These are phyloP conservation scores for Sugiyamaella novakii DNA, from an alignment of 1,139 yeast species.

Conservation along the genomic window DNA sequence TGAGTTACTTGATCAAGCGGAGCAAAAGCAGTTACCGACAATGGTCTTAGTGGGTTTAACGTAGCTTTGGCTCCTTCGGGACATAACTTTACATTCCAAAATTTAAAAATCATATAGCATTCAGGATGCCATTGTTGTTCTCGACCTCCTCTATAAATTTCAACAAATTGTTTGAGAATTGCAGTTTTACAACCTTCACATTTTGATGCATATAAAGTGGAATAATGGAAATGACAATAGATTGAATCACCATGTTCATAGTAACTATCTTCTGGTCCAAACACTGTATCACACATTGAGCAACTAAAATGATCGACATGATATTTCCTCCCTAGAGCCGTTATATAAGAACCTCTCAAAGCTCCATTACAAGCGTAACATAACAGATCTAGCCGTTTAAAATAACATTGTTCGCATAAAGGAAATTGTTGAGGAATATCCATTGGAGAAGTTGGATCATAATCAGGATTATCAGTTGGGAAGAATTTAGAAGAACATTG, in stretches of 20 bases:
- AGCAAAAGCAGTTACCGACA: conserved; percentile 27
- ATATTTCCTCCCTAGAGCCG: conserved; percentile 89
- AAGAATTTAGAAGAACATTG: conserved; percentile 75
- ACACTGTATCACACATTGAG: conserved; percentile 80
- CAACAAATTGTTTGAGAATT: conserved; percentile 91
- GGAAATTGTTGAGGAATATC: conserved; percentile 55
- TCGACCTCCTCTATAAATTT: conserved; percentile 87
- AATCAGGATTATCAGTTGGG: conserved; percentile 48
- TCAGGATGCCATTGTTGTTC: conserved; percentile 99
- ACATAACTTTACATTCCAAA: conserved; percentile 80
- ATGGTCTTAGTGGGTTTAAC: conserved; percentile 30
- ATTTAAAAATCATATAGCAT: conserved; percentile 95
- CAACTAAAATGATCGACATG: conserved; percentile 96
- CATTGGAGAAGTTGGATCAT: conserved; percentile 39
- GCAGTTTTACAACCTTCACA: conserved; percentile 95
- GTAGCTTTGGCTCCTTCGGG: conserved; percentile 35
- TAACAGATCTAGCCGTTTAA: conserved; percentile 75
- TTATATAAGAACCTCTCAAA: conserved; percentile 87
- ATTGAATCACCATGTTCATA: conserved; percentile 84
- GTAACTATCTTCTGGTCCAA: conserved; percentile 90
- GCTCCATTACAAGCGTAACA: conserved; percentile 86
- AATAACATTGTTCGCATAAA: conserved; percentile 90
- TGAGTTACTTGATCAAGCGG: conserved; percentile 48
- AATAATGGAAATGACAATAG: conserved; percentile 90
- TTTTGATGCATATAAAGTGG: conserved; percentile 77